Base-by-base conservation (phyloP, 2,329 filamentous ascomycete species). In the Sarocladium strictum region DNA sequence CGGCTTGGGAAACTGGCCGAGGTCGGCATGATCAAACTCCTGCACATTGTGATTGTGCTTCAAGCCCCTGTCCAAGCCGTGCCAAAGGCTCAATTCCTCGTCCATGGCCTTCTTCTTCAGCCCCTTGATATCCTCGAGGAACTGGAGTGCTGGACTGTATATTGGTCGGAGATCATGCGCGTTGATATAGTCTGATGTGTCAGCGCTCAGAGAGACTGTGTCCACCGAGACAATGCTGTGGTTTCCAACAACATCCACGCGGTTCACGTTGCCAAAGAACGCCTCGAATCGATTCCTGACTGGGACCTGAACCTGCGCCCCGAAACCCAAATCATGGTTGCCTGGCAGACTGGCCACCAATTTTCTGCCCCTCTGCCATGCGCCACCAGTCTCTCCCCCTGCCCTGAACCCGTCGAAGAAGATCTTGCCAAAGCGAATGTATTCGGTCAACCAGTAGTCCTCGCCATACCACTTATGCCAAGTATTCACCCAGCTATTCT, bases 191-290 rank as follows among this genome's bases (percentile, higher is more conserved):
- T 74, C 67, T 2, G 80, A 81, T 2, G 75, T 75, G 43, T 68
- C 78, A 2, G 94, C 93, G 64, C 90, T 96, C 62, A 97, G 71
- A 0, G 92, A 97, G 3, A 96, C 86, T 0, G 87, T 83, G 66
- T 99, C 94, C 7, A 99, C 80, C 1, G 90, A 95, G 19, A 99
- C 89, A 66, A 99, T 91, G 0, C 90, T 95, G 67, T 99, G 94
- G 65, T 99, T 99, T 12, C 90, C 94, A 53, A 97, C 79, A 4
- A 97, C 80, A 67, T 97, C 91, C 19, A 99, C 85, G 9, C 90
- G 80, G 68, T 97, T 97, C n/a, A 86, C 83, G 54, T 94, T 86
- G 3, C 94, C 94, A 71, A 99, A 97, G 66, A 86, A 96, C 3
- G 86, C 83, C 63, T 87, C 83, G 68, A 97, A 99, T 15, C 94